phyloP scores from a whole-genome alignment of 2,329 filamentous ascomycete species.

The Exophiala mesophila region DNA sequence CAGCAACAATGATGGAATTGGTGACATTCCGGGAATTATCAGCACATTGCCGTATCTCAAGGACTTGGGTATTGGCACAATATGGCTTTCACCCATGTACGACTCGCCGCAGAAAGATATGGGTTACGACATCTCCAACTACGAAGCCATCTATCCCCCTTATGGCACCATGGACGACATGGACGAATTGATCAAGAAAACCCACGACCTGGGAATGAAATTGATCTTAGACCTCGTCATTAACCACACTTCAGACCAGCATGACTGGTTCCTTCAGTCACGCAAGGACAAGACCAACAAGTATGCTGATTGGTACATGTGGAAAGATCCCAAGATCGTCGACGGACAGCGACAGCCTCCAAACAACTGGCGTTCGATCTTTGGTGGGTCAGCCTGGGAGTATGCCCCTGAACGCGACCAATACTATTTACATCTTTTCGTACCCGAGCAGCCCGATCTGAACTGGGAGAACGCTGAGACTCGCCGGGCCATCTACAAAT shows the following conservation, averaged over 20 bases:
- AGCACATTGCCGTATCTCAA: conserved; percentile 31
- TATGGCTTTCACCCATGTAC: conserved; percentile 52
- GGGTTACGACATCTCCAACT: conserved; percentile 66
- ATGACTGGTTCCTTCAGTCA: conserved; percentile 56
- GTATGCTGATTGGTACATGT: conserved; percentile 62
- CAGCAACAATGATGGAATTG: conserved; percentile 33
- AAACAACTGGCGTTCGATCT: conserved; percentile 50
- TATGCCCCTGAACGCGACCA: conserved; percentile 35
- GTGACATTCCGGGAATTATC: conserved; percentile 32
- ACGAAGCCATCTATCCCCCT: conserved; percentile 58
- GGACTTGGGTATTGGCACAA: conserved; percentile 31
- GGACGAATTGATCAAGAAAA: conserved; percentile 55
- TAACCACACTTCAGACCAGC: conserved; percentile 65
- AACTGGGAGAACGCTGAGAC: conserved; percentile 69
- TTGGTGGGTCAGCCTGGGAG: conserved; percentile 33
- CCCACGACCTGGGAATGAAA: conserved; percentile 61
- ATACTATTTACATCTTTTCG: conserved; percentile 70
- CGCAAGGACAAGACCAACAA: conserved; percentile 35
- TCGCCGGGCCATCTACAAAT: conserved; percentile 61
- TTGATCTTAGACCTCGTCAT: conserved; percentile 71
- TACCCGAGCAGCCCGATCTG: conserved; percentile 67
- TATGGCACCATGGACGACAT: conserved; percentile 66
- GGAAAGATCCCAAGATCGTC: conserved; percentile 55
- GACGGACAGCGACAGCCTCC: conserved; percentile 54
- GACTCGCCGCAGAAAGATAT: conserved; percentile 61